Base-by-base conservation (phyloP, 179 eudicot species). In the Spinacia oleracea region DNA sequence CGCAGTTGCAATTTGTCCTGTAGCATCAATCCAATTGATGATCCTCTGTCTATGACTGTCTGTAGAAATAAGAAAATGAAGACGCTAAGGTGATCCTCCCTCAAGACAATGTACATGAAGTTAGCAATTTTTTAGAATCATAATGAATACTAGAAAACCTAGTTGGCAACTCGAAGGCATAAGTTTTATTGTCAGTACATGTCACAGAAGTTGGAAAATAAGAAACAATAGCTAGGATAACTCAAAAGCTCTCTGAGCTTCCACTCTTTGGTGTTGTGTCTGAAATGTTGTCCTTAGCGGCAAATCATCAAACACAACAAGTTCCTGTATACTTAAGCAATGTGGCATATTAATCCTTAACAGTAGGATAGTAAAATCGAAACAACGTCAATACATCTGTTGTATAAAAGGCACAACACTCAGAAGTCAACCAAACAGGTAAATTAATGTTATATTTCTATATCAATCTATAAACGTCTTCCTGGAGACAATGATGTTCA, bases 31-130 rank as follows among this genome's bases (percentile, higher is more conserved):
- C 98, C 98, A 95, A 78, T 91, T 87, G 78, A 95, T 84, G 34
- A 95, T 91, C 72, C 98, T 84, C 75, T 95, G 97, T 86, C 97
- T 90, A 86, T 95, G 98, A 88, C 88, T 89, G 81, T 95, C 98
- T 95, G 96, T 56, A 23, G 38, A 31, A 31, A 35, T 9, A 34
- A 40, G 34, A 66, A 23, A 34, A 31, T 9, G 43, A 25, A 67
- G 53, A 38, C 12, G 5, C 45, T 27, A 32, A 56, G 23, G 20
- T 16, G 27, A 23, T 21, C 45, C n/a, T 58, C 21, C 29, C 20
- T 18, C 5, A 16, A 7, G 27, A 38, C 71, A 9, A 38, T 16
- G 21, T 6, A 12, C 60, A 71, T 43, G 35, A 40, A 43, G 35
- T 18, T 5, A 71, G 4, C n/a, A n/a, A n/a, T n/a, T n/a, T 58